Conservation (phyloP, 2,329 filamentous ascomycete species). For the Ceratocystiopsis brevicomis region DNA sequence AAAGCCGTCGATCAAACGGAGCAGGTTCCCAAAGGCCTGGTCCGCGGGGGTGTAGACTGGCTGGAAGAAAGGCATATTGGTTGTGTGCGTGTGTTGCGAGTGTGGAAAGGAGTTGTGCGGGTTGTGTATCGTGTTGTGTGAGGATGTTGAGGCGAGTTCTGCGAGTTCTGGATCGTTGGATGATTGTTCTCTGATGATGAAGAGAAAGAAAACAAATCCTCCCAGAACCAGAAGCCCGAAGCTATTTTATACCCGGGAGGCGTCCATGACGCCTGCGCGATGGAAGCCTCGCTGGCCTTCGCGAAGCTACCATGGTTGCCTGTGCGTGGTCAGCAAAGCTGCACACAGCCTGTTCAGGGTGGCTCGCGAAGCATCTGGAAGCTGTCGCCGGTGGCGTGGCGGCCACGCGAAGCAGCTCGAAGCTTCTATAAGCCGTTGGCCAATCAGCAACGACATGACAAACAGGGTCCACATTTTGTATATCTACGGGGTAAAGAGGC, state of each 20-base stretch:
- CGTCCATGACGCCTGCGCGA: too few relatives aligned
- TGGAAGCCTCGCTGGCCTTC: constrained; percentile 1
- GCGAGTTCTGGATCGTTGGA: not conserved
- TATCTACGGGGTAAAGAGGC: too few relatives aligned
- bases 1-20: constrained; percentile 43
- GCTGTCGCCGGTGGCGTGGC: not conserved
- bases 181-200: constrained; percentile 1
- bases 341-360: too few relatives aligned
- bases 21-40: constrained; percentile 22
- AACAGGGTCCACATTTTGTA: too few relatives aligned
- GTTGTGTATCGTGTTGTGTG: not conserved
- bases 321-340: not conserved
- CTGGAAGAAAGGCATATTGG: constrained; percentile 43
- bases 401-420: not conserved
- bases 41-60: constrained; percentile 17
- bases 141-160: not conserved
- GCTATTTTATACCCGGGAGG: constrained; percentile 3
- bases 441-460: not conserved
- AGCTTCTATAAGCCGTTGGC: constrained; percentile 1
- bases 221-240: not conserved
- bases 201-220: not conserved
- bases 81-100: constrained; percentile 8
- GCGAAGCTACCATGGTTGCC: constrained; percentile 1
- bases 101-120: not conserved
- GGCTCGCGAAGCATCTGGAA: not conserved